These are phyloP conservation scores for Royoungia palumana DNA, from an alignment of 768 basidiomycete species.

Conservation along the genomic window DNA sequence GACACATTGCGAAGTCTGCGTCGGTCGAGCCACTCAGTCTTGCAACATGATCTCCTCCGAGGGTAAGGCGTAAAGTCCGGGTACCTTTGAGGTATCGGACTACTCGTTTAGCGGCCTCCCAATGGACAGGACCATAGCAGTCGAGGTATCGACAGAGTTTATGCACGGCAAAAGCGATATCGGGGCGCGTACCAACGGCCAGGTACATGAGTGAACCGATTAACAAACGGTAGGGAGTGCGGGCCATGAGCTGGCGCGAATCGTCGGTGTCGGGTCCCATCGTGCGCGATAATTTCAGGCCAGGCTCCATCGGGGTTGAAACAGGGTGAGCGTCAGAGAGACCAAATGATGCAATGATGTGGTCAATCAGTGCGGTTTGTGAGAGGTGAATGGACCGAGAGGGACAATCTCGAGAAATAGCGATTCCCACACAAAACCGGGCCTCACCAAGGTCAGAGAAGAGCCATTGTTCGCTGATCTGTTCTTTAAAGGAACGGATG, in stretches of 20 bases:
- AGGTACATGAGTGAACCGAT: constrained; percentile 3
- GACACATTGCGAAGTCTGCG: no score
- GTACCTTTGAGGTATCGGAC: constrained; percentile 6
- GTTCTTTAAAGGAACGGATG: constrained; percentile 22
- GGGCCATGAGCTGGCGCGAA: neutral
- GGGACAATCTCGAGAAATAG: constrained; percentile 26
- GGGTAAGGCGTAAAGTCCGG: neutral
- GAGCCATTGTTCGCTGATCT: constrained; percentile 27
- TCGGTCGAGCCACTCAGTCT: no score
- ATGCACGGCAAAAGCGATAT: neutral
- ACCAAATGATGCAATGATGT: constrained; percentile 4
- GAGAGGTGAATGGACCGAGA: neutral
- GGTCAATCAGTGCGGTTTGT: constrained; percentile 1
- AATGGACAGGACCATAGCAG: constrained; percentile 4
- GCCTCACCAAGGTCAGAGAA: constrained; percentile 35
- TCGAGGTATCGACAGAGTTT: neutral
- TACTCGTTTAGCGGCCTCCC: constrained; percentile 12
- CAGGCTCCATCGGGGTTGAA: neutral
- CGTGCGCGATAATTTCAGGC: neutral
- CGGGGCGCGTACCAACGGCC: neutral
- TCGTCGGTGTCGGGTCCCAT: neutral
- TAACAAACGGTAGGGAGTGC: neutral
- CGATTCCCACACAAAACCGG: constrained; percentile 36
- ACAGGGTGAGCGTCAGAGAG: no score
- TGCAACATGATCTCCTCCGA: no score